Evolutionary conservation across 257 asterid species (phyloP).

Genomic region (Fraxinus excelsior): DNA sequence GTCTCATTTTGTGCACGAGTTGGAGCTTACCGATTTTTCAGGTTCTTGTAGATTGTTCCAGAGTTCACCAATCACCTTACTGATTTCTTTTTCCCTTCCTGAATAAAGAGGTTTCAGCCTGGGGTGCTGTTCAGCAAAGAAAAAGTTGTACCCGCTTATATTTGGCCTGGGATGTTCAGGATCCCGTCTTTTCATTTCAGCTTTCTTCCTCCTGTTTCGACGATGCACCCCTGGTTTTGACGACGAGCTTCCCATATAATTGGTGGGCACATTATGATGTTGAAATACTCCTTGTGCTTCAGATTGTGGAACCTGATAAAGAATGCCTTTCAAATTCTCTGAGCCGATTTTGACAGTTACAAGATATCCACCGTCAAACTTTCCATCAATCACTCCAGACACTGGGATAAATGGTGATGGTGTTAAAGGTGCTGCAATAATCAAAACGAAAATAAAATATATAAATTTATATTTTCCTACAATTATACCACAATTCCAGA

Average conservation of each 20-base stretch:
- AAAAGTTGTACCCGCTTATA: conserved; percentile 87
- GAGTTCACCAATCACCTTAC: conserved; percentile 77
- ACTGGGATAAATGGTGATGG: conserved; percentile 46
- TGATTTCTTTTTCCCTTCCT: conserved; percentile 77
- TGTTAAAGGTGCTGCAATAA: conserved; percentile 32
- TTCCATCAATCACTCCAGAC: conserved; percentile 79
- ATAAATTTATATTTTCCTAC: neutral
- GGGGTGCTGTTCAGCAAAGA: conserved; percentile 86
- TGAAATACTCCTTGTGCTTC: conserved; percentile 20
- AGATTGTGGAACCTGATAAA: conserved; percentile 52
- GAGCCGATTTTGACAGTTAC: conserved; percentile 69
- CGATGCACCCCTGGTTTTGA: conserved; percentile 39
- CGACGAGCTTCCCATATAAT: conserved; percentile 20
- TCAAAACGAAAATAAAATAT: neutral
- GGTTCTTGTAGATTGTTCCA: conserved; percentile 81
- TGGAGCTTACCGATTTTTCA: conserved; percentile 59
- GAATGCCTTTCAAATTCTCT: conserved; percentile 77
- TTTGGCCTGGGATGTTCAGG: conserved; percentile 93
- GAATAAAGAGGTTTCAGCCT: conserved; percentile 66
- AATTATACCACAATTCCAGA: neutral
- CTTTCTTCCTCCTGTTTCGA: conserved; percentile 75
- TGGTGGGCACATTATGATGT: conserved; percentile 21
- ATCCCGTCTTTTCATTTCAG: conserved; percentile 67
- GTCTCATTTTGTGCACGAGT: neutral
- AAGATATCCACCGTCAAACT: conserved; percentile 86